Conservation (phyloP, 2,329 filamentous ascomycete genomes). For the Beauveria brongniartii region DNA sequence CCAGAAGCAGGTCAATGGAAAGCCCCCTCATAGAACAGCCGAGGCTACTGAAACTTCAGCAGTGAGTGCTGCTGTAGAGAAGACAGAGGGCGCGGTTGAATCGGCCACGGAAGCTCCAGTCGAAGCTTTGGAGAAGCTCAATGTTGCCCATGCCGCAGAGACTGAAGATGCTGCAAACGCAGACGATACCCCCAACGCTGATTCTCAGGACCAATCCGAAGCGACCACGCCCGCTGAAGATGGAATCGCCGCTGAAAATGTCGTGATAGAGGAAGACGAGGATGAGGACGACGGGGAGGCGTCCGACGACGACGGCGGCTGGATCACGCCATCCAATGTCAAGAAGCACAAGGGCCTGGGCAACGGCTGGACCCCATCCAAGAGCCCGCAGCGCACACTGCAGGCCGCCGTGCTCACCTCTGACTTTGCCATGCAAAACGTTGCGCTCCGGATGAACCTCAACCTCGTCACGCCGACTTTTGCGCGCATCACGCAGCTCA, state of each 20-base stretch:
- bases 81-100: background rate
- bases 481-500: conserved; percentile 73
- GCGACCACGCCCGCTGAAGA: background rate
- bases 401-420: conserved; percentile 88
- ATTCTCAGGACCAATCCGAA: conserved; percentile 4
- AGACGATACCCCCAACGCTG: background rate
- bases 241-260: background rate
- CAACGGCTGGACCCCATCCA: conserved; percentile 33
- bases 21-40: conserved; percentile 40
- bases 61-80: background rate
- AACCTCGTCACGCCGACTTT: conserved; percentile 75
- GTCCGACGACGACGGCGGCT: conserved; percentile 58
- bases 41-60: background rate
- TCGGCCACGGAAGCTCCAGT: background rate
- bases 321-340: conserved; percentile 93
- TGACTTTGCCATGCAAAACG: conserved; percentile 98
- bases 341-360: conserved; percentile 70
- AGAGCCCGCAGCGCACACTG: conserved; percentile 54
- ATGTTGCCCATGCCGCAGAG: conserved; percentile 10
- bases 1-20: conserved; percentile 70
- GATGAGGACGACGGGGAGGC: conserved; percentile 33
- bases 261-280: background rate
- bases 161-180: conserved; percentile 5
- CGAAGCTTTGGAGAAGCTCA: conserved; percentile 10
- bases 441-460: conserved; percentile 88